phyloP scores from a whole-genome alignment of 495 filamentous ascomycete genomes.

The Aspergillus nanangensis region DNA sequence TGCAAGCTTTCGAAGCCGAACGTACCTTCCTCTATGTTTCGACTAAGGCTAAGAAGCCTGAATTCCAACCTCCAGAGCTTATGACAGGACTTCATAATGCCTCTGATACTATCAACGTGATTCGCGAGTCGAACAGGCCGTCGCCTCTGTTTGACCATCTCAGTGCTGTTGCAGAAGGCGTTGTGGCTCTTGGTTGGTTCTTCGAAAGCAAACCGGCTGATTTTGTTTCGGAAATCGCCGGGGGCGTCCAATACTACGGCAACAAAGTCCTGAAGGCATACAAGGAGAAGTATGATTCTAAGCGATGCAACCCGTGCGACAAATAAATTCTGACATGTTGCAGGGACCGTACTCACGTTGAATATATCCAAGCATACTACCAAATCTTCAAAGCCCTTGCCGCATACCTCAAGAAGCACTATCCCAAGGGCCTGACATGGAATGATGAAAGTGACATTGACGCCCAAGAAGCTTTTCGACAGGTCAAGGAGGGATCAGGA shows the following conservation, averaged over 20 bases:
- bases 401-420: slow-evolving; percentile 78
- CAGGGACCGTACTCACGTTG: slow-evolving; percentile 72
- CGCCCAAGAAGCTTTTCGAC: slow-evolving; percentile 62
- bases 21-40: slow-evolving; percentile 83
- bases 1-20: slow-evolving; percentile 71
- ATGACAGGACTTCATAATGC: slow-evolving; percentile 78
- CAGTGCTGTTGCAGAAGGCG: slow-evolving; percentile 82
- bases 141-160: slow-evolving; percentile 71
- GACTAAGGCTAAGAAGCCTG: slow-evolving; percentile 89
- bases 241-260: slow-evolving; percentile 81
- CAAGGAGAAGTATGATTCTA: slow-evolving; percentile 75
- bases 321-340: slow-evolving; percentile 10
- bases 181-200: slow-evolving; percentile 82
- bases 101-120: slow-evolving; percentile 67
- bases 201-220: slow-evolving; percentile 74
- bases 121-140: slow-evolving; percentile 72
- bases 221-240: slow-evolving; percentile 72
- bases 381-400: slow-evolving; percentile 75
- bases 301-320: no score
- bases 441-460: slow-evolving; percentile 73
- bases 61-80: slow-evolving; percentile 63
- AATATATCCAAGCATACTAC: slow-evolving; percentile 87
- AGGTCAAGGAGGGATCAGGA: slow-evolving; percentile 53
- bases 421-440: slow-evolving; percentile 77
- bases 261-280: slow-evolving; percentile 85